These are phyloP conservation scores for Mangifera indica DNA, from an alignment of 345 rosid genomes.

Conservation along the genomic window DNA sequence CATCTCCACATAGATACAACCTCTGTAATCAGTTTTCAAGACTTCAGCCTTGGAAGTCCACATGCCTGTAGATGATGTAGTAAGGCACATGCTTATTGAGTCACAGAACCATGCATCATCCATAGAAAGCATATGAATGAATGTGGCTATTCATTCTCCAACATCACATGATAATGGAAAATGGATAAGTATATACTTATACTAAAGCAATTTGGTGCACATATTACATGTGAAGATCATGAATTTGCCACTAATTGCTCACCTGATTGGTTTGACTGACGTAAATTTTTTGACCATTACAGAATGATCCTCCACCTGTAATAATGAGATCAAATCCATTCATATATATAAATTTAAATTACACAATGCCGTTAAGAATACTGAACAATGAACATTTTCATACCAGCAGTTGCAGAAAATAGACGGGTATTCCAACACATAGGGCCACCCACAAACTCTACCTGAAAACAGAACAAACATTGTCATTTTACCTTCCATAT, in stretches of 20 bases:
- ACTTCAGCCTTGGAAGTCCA: background rate
- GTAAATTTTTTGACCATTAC: slow-evolving; percentile 79
- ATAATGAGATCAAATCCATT: slow-evolving; percentile 20
- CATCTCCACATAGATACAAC: background rate
- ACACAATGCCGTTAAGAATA: background rate
- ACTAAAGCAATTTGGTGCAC: background rate
- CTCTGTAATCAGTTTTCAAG: background rate
- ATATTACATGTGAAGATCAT: background rate
- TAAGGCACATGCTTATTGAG: background rate
- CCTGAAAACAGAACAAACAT: slow-evolving; percentile 39
- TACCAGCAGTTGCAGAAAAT: slow-evolving; percentile 90
- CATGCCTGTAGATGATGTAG: slow-evolving; percentile 7
- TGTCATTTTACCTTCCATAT: slow-evolving; percentile 14
- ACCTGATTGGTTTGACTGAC: slow-evolving; percentile 74
- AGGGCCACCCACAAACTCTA: slow-evolving; percentile 94
- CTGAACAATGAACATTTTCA: slow-evolving; percentile 10
- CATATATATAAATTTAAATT: slow-evolving; percentile 7
- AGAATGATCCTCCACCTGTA: slow-evolving; percentile 93
- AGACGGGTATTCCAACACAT: slow-evolving; percentile 93
- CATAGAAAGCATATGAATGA: slow-evolving; percentile 1
- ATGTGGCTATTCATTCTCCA: background rate
- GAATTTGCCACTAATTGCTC: slow-evolving; percentile 18
- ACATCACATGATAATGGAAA: background rate
- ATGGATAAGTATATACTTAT: background rate
- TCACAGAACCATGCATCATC: background rate